These are phyloP conservation scores for Gloeopeniophorella convolvens DNA, from an alignment of 768 basidiomycete genomes.

Conservation along the genomic window DNA sequence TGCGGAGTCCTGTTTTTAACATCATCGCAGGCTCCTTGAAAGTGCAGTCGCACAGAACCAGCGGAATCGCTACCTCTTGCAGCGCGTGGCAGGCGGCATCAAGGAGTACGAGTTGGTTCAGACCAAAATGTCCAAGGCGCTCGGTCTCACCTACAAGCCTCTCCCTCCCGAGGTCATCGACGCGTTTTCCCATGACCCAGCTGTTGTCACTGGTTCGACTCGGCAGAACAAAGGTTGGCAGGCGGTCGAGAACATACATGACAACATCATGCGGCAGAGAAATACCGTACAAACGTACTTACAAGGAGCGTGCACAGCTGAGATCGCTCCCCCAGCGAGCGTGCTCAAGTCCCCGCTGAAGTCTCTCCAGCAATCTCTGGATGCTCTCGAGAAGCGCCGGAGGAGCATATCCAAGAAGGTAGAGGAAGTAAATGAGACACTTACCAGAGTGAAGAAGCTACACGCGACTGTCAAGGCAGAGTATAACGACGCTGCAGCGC, in stretches of 20 bases:
- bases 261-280: slow-evolving; percentile 56
- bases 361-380: slow-evolving; percentile 42
- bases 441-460: slow-evolving; percentile 47
- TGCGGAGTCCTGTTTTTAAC: slow-evolving; percentile 9
- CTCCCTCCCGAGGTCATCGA: slow-evolving; percentile 66
- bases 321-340: slow-evolving; percentile 32
- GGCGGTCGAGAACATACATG: slow-evolving; percentile 70
- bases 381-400: slow-evolving; percentile 43
- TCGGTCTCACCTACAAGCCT: slow-evolving; percentile 41
- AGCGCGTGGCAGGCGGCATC: slow-evolving; percentile 54
- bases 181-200: slow-evolving; percentile 70
- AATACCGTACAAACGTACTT: slow-evolving; percentile 26
- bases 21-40: slow-evolving; percentile 46
- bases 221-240: slow-evolving; percentile 57
- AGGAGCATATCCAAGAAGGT: slow-evolving; percentile 40
- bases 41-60: slow-evolving; percentile 56
- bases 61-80: slow-evolving; percentile 60
- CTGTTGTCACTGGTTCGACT: slow-evolving; percentile 63
- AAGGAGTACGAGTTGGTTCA: slow-evolving; percentile 62
- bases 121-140: slow-evolving; percentile 39
- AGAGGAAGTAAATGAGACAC: slow-evolving; percentile 40
- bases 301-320: slow-evolving; percentile 2
- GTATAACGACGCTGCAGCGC: slow-evolving; percentile 57
- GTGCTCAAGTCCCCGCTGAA: slow-evolving; percentile 46
- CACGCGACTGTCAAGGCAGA: slow-evolving; percentile 54